Base-by-base conservation (phyloP, 1,284 basidiomycete species). In the Naganishia albida region DNA sequence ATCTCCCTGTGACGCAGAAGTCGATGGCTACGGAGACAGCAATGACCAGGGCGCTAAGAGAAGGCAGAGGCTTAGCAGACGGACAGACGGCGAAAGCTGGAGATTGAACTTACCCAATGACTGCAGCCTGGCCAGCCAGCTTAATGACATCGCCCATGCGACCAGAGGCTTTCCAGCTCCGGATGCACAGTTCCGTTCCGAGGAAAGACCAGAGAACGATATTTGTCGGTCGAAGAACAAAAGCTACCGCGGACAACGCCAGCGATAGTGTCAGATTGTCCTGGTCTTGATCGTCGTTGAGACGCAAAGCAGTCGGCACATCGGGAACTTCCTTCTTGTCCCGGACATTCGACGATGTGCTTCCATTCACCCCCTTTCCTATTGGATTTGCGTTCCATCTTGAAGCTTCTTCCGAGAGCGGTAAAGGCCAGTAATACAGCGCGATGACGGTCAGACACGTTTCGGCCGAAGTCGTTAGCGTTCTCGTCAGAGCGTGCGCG, bases 381-480 rank as follows among this genome's bases (percentile, higher is more conserved):
- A 13, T n/a, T 7, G 38, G 15, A 13, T 26, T 46, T 4, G 34
- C 6, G 34, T 34, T 34, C 49, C 57, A 51, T 10, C 49, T n/a
- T 15, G 13, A 25, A 2, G 18, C 3, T n/a, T 60, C 51, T 16
- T 39, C 56, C 10, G 30, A 16, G 18, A 44, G 25, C 18, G 70
- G 66, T 52, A 78, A 77, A 0, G 83, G 93, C 80, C 91, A 98
- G 74, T 85, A 85, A 26, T 82, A 83, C 56, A 97, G 82, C 0
- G 93, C 93, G 42, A 89, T 79, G 0, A 87, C 87, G 0, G 89
- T 90, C 46, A 99, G 78, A 0, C 90, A 86, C 0, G 93, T 93
- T 75, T 99, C 96, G 23, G 93, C 80, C 6, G 93, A 94, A 75
- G 98, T 99, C 16, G 93, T 95, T 43, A 99, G 82, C 0, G 93